Percentiles rank a stretch among this genome's conserved stretches.
Conservation (phyloP, 768 basidiomycete genomes). For the Podaxis carcinomalis region DNA sequence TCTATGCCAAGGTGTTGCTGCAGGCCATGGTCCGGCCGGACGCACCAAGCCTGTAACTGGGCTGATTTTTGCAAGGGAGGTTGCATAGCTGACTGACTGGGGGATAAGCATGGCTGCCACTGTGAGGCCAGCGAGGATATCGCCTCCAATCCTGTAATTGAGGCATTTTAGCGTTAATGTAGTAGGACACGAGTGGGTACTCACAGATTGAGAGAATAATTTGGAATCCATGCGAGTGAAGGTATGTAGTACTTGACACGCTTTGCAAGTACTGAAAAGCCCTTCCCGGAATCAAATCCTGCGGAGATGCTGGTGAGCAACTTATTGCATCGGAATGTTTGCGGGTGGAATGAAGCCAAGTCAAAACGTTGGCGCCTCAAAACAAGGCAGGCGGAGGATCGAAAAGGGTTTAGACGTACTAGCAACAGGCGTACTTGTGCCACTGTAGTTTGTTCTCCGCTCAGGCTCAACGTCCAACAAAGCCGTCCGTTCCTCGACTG, state of each 20-base stretch:
- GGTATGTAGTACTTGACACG: conserved; percentile 74
- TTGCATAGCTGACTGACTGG: conserved; percentile 88
- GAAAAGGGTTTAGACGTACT: conserved; percentile 18
- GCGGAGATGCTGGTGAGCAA: background rate
- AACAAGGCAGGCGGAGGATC: background rate
- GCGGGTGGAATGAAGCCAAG: background rate
- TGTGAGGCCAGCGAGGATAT: conserved; percentile 82
- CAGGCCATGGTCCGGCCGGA: conserved; percentile 7
- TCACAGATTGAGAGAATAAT: conserved; percentile 65
- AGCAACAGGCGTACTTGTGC: conserved; percentile 17
- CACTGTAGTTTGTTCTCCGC: conserved; percentile 21
- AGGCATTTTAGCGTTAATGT: background rate
- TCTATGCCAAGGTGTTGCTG: too few relatives aligned
- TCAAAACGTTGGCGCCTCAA: background rate
- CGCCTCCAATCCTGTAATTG: conserved; percentile 35
- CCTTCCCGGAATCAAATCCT: conserved; percentile 14
- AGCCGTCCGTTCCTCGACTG: conserved; percentile 27
- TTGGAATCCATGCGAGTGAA: conserved; percentile 74
- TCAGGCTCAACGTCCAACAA: conserved; percentile 27
- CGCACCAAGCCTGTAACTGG: conserved; percentile 83
- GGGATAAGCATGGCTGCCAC: conserved; percentile 83
- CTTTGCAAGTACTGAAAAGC: conserved; percentile 34
- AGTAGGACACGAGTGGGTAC: conserved; percentile 22
- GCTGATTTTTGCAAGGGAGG: conserved; percentile 79
- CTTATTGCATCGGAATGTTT: background rate